Evolutionary conservation across 345 rosid genomes (phyloP).

Genomic region (Gossypium anomalum): DNA sequence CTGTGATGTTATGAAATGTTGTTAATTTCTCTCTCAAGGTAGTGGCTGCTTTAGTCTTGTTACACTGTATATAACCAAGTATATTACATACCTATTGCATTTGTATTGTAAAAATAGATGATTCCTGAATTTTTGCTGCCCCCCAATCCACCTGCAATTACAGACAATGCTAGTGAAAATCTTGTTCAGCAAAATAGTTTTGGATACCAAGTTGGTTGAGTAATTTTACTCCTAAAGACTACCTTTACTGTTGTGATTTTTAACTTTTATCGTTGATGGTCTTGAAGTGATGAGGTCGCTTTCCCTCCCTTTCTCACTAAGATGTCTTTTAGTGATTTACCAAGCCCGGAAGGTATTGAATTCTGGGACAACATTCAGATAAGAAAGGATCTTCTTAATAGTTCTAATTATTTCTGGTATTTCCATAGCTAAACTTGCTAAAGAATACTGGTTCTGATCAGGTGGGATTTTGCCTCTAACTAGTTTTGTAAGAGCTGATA

Average conservation of each 20-base stretch:
- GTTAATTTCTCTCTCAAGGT: too few species aligned
- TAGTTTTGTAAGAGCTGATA: background rate
- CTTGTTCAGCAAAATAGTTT: background rate
- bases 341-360: background rate
- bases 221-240: background rate
- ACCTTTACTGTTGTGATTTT: background rate
- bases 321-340: background rate
- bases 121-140: background rate
- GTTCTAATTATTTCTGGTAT: background rate
- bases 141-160: background rate
- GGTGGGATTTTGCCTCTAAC: background rate
- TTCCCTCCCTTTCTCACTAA: background rate
- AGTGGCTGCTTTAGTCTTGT: background rate
- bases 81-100: background rate
- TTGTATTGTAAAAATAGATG: background rate
- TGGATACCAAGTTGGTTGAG: background rate
- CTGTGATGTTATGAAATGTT: too few species aligned
- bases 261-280: background rate
- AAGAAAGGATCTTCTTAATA: background rate
- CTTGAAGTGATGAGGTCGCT: background rate
- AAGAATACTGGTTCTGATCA: background rate
- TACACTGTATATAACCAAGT: background rate
- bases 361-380: background rate
- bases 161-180: background rate
- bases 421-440: background rate